These are phyloP conservation scores for Stephanodiscus minutulus DNA, from an alignment of 108 stramenopile species.

Conservation along the genomic window DNA sequence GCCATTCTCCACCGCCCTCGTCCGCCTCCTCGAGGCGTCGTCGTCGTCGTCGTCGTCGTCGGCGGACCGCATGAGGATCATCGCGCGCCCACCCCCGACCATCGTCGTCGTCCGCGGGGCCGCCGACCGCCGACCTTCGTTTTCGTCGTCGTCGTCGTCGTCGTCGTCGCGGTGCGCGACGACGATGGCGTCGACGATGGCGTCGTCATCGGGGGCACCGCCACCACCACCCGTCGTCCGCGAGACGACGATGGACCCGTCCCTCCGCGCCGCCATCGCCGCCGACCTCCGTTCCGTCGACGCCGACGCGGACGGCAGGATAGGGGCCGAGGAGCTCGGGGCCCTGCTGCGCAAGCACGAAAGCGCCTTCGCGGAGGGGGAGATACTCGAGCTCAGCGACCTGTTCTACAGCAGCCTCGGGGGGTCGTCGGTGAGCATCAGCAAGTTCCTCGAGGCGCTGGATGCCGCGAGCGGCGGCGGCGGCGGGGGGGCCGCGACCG, in stretches of 20 bases:
- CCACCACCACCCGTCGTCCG: neutral
- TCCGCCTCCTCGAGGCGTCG: too few species aligned
- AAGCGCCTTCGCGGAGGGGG: slow-evolving; percentile 64
- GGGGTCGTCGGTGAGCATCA: slow-evolving; percentile 58
- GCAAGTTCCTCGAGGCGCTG: slow-evolving; percentile 69
- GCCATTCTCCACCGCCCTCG: too few species aligned
- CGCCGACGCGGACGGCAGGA: slow-evolving; percentile 37
- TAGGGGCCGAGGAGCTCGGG: slow-evolving; percentile 74
- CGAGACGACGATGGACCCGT: slow-evolving; percentile 8
- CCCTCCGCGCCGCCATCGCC: slow-evolving; percentile 26
- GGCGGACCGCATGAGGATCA: too few species aligned
- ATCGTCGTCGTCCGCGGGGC: neutral
- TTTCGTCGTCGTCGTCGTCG: neutral
- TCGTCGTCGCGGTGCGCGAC: neutral
- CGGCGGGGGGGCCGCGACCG: neutral
- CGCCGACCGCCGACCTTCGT: neutral
- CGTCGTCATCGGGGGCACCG: slow-evolving; percentile 1
- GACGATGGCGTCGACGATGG: neutral
- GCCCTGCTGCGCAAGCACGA: slow-evolving; percentile 61
- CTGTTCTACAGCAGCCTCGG: slow-evolving; percentile 68
- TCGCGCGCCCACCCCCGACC: too few species aligned
- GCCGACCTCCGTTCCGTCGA: slow-evolving; percentile 41
- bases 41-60: too few species aligned
- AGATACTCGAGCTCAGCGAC: slow-evolving; percentile 74
- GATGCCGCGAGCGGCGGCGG: slow-evolving; percentile 28